Evolutionary conservation across 371 early-diverging fungal genomes (phyloP), one percentile per base, ranked within the genome.

Genomic region (Synchytrium microbalum): DNA sequence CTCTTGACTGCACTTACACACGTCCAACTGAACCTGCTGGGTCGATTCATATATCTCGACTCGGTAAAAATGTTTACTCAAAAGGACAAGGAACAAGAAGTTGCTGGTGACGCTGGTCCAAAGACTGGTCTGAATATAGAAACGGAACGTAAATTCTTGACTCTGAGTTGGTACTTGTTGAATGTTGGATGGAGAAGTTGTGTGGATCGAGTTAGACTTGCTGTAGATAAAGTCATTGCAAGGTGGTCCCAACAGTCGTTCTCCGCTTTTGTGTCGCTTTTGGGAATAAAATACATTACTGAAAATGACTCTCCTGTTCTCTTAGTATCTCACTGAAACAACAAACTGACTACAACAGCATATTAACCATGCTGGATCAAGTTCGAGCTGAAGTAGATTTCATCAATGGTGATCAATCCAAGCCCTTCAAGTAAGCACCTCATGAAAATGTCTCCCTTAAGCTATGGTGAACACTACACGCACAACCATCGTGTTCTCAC

Each of bases 141-240:
- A 54, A 82, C 83, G 1, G 92, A 93, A 69, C 81, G 88, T 59
- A 83, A 86, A 79, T 96, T 86, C 69, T 67, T 96, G 67, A 90
- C 91, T 59, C 86, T 88, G 65, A 88, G 85, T 69, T 95, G 93
- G 92, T 95, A 90, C 87, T 71, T 96, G 32, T 71, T 96, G 67
- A 90, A 96, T 72, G 82, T 84, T 63, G 95, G 95, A 0, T 93
- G 93, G 92, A 86, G 82, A 63, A 60, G 67, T n/a, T 82, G 84
- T 64, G 83, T 86, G 59, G 79, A 74, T 32, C 72, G 79, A 46
- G 86, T 96, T 8, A 71, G 78, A 23, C 71, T 69, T 2, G 89
- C 87, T 0, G 88, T 92, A 2, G 79, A 88, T 59, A 77, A 84
- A 31, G 72, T 81, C 13, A 61, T 92, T 58, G 83, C 84, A 59